Base-by-base conservation (phyloP, 208 protist species). In the Leishmania tropica region DNA sequence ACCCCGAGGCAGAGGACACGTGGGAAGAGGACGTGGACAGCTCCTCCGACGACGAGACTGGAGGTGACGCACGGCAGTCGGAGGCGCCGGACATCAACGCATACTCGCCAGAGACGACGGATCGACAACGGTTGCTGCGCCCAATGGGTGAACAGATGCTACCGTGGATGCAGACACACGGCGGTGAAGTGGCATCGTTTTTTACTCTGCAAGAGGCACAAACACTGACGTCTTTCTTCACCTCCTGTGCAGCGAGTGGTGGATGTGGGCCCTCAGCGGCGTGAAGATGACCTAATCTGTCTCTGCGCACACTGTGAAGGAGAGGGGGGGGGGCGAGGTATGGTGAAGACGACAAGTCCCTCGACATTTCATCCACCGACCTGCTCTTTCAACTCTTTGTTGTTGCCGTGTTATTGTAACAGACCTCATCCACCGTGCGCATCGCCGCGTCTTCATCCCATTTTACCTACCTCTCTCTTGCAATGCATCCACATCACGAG, bases 111-210 rank as follows among this genome's bases (percentile, higher is more conserved):
- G 24, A 60, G 24, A 17, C 45, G 40, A 42, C 78, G 71, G 71
- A 74, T 48, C 62, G 42, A 45, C 64, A 78, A 35, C 35, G 75
- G 11, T 31, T 87, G 21, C 45, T 80, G 31, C 54, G 75, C 13
- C 21, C 65, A 48, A 79, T 89, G 48, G 76, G 68, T 13, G 47
- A 51, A 13, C 72, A 68, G 40, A 60, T 89, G 78, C 37, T 80
- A n/a, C 76, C 86, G 58, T 81, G 81, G 68, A 80, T 87, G 76
- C 74, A 80, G 54, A 58, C 35, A 47, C 75, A 85, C 62, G 81
- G 80, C 19, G 37, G 6, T 40, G 79, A 79, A 31, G 81, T 83
- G 2, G n/a, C 74, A 11, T 53, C 83, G n/a, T 89, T 81, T 70
- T 89, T 83, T 37, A 79, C 78, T n/a, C 10, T 45, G 21, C 53